A percentile compares a stretch with the other conserved stretches of the same genome.
phyloP scores from a whole-genome alignment of 1,284 basidiomycete genomes.

The Leccinum angustisporum region DNA sequence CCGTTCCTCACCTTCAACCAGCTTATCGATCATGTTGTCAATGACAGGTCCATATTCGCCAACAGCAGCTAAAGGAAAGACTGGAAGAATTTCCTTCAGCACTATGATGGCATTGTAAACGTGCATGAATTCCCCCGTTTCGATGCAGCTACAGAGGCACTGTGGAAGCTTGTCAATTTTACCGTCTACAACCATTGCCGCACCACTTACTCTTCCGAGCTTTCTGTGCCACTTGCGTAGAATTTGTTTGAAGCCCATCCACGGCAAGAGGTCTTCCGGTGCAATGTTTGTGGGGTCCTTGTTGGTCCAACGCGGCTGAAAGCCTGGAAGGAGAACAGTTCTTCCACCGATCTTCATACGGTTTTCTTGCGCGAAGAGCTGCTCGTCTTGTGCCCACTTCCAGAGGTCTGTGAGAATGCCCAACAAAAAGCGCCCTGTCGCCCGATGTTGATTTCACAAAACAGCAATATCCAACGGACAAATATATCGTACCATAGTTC shows the following conservation, averaged over 20 bases:
- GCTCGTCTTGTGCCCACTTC: conserved; percentile 76
- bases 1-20: conserved; percentile 73
- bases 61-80: conserved; percentile 76
- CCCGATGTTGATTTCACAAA: conserved; percentile 3
- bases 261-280: conserved; percentile 62
- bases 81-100: conserved; percentile 84
- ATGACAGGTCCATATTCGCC: conserved; percentile 57
- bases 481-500: conserved; percentile 73
- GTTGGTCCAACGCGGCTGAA: conserved; percentile 53
- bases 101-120: conserved; percentile 92
- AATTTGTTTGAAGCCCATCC: conserved; percentile 70
- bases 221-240: conserved; percentile 83
- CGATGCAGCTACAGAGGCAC: conserved; percentile 64
- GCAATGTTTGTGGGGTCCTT: conserved; percentile 42
- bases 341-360: conserved; percentile 66
- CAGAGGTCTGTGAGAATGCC: conserved; percentile 75
- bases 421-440: conserved; percentile 77
- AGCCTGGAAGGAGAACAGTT: conserved; percentile 61
- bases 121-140: conserved; percentile 88
- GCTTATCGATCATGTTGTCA: conserved; percentile 62
- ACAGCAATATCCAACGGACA: neutral
- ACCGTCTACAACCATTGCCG: neutral
- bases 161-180: conserved; percentile 28
- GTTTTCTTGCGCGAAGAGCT: conserved; percentile 64
- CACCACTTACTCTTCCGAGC: conserved; percentile 51